phyloP scores from a whole-genome alignment of 2,329 filamentous ascomycete genomes.

The Arachnomyces sp. region DNA sequence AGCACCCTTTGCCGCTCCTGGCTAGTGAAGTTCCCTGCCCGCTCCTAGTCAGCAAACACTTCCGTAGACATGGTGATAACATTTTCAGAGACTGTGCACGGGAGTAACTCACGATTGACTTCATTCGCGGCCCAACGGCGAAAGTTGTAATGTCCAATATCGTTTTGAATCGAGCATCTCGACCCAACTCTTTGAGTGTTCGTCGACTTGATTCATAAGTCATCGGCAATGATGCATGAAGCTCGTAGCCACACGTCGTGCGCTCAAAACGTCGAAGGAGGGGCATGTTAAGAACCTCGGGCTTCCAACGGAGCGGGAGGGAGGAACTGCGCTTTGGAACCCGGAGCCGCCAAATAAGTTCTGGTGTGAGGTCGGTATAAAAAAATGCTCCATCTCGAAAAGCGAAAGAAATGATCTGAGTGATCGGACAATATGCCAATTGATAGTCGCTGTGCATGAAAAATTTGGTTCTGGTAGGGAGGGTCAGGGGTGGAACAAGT shows the following conservation, averaged over 20 bases:
- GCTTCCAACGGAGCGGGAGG: conserved; percentile 18
- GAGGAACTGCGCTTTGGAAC: conserved; percentile 14
- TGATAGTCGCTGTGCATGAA: conserved; percentile 23
- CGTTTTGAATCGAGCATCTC: conserved; percentile 20
- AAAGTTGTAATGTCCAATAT: conserved; percentile 24
- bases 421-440: conserved; percentile 20
- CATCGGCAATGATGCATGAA: conserved; percentile 18
- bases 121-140: conserved; percentile 20
- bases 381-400: conserved; percentile 19
- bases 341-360: conserved; percentile 19
- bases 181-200: conserved; percentile 18
- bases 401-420: conserved; percentile 19
- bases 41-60: conserved; percentile 10
- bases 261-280: conserved; percentile 18
- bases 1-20: conserved; percentile 22
- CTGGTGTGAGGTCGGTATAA: conserved; percentile 18
- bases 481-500: conserved; percentile 7
- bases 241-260: conserved; percentile 17
- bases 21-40: conserved; percentile 19
- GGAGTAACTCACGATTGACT: conserved; percentile 18
- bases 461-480: conserved; percentile 19
- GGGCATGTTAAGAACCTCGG: conserved; percentile 16
- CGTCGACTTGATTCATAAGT: conserved; percentile 20
- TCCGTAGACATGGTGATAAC: conserved; percentile 3
- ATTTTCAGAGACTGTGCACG: background rate